A percentile compares a stretch with the other conserved stretches of the same genome.
Evolutionary conservation across 257 asterid genomes (phyloP).

Genomic region (Buddleja alternifolia): DNA sequence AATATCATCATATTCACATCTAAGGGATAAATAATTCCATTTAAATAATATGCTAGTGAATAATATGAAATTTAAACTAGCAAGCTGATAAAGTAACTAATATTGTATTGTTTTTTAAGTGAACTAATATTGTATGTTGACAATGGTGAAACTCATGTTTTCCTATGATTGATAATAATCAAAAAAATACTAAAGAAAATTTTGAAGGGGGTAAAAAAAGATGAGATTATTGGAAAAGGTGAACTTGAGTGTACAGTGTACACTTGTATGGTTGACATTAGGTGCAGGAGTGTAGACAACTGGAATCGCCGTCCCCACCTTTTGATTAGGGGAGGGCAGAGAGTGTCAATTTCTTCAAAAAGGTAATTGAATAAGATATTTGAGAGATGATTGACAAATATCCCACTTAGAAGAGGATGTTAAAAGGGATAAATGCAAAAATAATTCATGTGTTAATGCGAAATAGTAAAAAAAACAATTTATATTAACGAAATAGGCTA

Average conservation of each 20-base stretch:
- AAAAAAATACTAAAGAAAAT: neutral
- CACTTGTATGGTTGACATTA: conserved; percentile 38
- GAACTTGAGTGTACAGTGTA: conserved; percentile 3
- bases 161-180: too few relatives aligned
- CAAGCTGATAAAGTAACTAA: too few relatives aligned
- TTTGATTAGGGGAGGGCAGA: conserved; percentile 40
- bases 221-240: too few relatives aligned
- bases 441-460: too few relatives aligned
- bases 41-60: too few relatives aligned
- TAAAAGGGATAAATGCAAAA: too few relatives aligned
- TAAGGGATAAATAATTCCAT: too few relatives aligned
- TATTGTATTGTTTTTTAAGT: too few relatives aligned
- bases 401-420: neutral
- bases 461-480: too few relatives aligned
- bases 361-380: conserved; percentile 43
- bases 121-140: neutral
- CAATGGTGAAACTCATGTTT: neutral
- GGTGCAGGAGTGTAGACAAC: neutral
- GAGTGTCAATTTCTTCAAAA: conserved; percentile 62
- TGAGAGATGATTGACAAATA: neutral
- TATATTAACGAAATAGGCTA: too few relatives aligned
- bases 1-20: too few relatives aligned
- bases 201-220: neutral
- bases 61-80: too few relatives aligned
- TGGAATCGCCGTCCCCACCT: conserved; percentile 44